Evolutionary conservation across 75 land plant species (phyloP).

Genomic region (Pinus taeda): DNA sequence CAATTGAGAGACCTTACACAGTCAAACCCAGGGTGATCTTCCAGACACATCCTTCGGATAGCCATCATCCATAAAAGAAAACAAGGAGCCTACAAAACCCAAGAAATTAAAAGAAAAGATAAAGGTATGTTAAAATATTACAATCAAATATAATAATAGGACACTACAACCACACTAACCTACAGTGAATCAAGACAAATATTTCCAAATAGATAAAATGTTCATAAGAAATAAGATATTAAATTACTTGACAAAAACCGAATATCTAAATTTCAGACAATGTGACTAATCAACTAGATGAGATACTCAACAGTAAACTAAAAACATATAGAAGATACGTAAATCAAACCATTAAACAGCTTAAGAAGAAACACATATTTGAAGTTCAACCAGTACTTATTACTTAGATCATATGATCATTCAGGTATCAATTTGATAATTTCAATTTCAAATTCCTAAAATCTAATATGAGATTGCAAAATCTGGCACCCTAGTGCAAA

Average conservation of each 20-base stretch:
- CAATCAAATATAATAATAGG: too few relatives aligned
- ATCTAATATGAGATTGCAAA: too few relatives aligned
- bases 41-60: slow-evolving; percentile 1
- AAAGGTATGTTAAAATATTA: background rate
- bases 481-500: too few relatives aligned
- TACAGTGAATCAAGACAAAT: background rate
- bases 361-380: too few relatives aligned
- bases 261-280: background rate
- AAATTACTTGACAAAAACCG: background rate
- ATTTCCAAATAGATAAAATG: background rate
- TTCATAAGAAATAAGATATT: background rate
- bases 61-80: background rate
- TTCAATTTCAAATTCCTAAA: too few relatives aligned
- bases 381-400: too few relatives aligned
- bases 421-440: too few relatives aligned
- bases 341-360: too few relatives aligned
- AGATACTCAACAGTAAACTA: background rate
- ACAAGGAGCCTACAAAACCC: slow-evolving; percentile 1
- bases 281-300: background rate
- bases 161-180: too few relatives aligned
- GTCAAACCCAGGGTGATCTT: slow-evolving; percentile 2
- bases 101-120: background rate
- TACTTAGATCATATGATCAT: too few relatives aligned
- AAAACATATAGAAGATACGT: background rate
- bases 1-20: slow-evolving; percentile 4